Base-by-base conservation (phyloP, 768 basidiomycete genomes). In the Trichaptum fuscoviolaceum region DNA sequence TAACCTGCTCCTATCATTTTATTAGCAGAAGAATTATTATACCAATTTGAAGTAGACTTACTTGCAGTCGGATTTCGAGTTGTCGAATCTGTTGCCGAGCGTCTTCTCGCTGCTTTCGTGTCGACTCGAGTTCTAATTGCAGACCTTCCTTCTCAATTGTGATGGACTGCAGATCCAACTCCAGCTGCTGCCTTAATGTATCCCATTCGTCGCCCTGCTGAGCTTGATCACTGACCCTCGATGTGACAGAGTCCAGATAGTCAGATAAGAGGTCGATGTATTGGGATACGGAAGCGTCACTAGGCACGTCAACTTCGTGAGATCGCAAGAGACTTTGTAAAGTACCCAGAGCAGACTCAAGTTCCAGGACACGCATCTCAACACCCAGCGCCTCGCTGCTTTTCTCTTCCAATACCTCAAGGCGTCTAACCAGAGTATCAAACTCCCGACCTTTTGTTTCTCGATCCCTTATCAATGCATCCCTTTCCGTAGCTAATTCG, bases 291-390 rank as follows among this genome's bases (percentile, higher is more conserved):
- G 77, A 69, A 9, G 67, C 62, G 17, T 75, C 74, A 12, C 73
- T 70, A 7, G 75, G 72, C 59, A 79, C 83, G n/a, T 81, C 80
- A 69, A 92, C 81, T 18, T 80, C 81, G 71, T 90, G 84, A 36
- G 79, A 79, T 69, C 83, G 83, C 67, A 89, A 80, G 68, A 93
- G 75, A 5, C 67, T 72, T 62, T 81, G 82, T 35, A 92, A 71
- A 17, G 80, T 76, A 5, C 78, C 78, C 10, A 83, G 72, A 9
- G 83, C 83, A 1, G 80, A 77, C 61, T 86, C 83, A 25, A 91
- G 73, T 69, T 91, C 86, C 70, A 82, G 74, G 71, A 86, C 84
- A n/a, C 82, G 79, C 67, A 82, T 82, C 70, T 81, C 80, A 69
- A 81, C 76, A 63, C 78, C 80, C 60, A 78, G 74, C 59, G 76